These are phyloP conservation scores for Backusella circina DNA, from an alignment of 192 early-diverging fungal species.

Conservation along the genomic window DNA sequence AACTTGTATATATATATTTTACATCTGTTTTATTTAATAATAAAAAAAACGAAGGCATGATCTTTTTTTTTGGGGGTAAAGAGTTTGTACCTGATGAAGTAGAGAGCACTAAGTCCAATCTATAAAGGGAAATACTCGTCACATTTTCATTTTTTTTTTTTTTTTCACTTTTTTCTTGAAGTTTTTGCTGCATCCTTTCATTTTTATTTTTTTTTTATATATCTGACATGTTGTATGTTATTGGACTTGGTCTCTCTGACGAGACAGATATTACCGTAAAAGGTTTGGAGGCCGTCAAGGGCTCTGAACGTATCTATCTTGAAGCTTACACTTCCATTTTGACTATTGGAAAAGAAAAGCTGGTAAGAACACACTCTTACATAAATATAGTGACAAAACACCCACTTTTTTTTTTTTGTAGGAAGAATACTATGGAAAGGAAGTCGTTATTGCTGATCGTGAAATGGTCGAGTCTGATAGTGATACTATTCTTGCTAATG, in stretches of 20 bases:
- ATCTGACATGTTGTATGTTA: not conserved
- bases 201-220: no score
- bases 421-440: constrained; percentile 88
- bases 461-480: constrained; percentile 96
- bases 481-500: constrained; percentile 84
- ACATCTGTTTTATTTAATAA: no score
- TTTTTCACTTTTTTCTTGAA: not conserved
- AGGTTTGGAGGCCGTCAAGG: constrained; percentile 89
- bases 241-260: constrained; percentile 80
- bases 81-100: no score
- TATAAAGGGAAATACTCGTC: no score
- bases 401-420: constrained; percentile 12
- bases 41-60: no score
- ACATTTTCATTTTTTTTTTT: no score
- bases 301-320: constrained; percentile 86
- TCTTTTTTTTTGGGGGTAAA: no score
- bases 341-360: constrained; percentile 74
- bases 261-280: constrained; percentile 97
- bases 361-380: constrained; percentile 58
- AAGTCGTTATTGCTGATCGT: constrained; percentile 87
- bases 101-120: no score
- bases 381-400: no score
- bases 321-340: constrained; percentile 96
- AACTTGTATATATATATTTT: no score
- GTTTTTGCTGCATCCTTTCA: not conserved